phyloP scores from a whole-genome alignment of 73 alveolate species.

The Effrenium voratum region DNA sequence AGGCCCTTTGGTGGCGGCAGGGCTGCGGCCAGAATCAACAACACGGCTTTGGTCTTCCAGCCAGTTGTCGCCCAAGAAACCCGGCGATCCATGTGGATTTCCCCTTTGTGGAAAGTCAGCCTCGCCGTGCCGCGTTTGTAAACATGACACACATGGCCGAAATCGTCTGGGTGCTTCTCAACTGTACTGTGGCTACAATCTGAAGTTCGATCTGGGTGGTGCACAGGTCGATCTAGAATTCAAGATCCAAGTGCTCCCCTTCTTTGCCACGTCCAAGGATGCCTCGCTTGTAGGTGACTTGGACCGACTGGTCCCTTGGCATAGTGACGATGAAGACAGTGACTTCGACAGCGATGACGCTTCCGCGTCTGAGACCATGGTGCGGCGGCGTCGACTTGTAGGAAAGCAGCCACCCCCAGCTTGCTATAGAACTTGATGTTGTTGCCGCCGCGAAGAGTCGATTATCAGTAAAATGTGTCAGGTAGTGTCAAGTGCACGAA shows the following conservation, averaged over 20 bases:
- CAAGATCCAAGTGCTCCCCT: slow-evolving; percentile 11
- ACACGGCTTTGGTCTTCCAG: neutral
- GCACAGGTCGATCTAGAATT: slow-evolving; percentile 12
- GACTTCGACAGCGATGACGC: no score
- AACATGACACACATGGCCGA: slow-evolving; percentile 12
- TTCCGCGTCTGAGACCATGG: no score
- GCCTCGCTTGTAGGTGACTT: neutral
- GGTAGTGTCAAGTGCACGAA: no score
- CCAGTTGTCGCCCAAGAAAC: neutral
- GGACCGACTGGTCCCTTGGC: neutral
- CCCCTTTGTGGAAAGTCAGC: neutral
- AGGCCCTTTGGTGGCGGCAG: neutral
- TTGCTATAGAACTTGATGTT: no score
- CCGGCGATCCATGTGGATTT: slow-evolving; percentile 27
- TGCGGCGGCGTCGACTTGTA: no score
- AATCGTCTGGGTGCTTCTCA: slow-evolving; percentile 37
- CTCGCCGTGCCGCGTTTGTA: slow-evolving; percentile 23
- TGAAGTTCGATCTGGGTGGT: neutral
- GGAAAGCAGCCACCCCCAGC: no score
- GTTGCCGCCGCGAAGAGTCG: no score
- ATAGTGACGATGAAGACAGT: no score
- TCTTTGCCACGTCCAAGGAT: slow-evolving; percentile 57
- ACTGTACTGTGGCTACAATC: neutral
- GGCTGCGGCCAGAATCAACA: neutral
- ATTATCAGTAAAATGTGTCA: no score